These are phyloP conservation scores for Penicillium sp. DNA, from an alignment of 2,329 filamentous ascomycete species.

Conservation along the genomic window DNA sequence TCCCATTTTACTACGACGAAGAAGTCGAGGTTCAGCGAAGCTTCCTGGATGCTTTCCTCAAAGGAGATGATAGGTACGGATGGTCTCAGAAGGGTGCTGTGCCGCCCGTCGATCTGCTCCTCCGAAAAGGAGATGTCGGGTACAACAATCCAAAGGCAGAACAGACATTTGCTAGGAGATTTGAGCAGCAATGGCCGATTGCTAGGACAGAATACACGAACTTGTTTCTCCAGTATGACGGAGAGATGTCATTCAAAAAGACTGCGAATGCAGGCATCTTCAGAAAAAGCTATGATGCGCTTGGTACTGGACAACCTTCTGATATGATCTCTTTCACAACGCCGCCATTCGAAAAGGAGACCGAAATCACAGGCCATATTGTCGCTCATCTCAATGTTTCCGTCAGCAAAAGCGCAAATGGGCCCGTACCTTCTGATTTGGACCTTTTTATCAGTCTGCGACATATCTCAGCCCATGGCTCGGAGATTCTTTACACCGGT, in stretches of 20 bases:
- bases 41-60: conserved; percentile 68
- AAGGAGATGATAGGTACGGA: conserved; percentile 55
- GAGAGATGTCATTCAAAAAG: too few species aligned
- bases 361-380: conserved; percentile 66
- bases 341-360: conserved; percentile 5
- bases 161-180: conserved; percentile 51
- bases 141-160: conserved; percentile 62
- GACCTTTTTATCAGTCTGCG: conserved; percentile 55
- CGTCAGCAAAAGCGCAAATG: conserved; percentile 29
- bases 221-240: too few species aligned
- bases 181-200: conserved; percentile 64
- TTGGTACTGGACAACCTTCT: neutral
- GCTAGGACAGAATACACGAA: conserved; percentile 58
- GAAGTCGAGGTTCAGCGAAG: conserved; percentile 64
- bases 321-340: neutral
- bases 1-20: conserved; percentile 67
- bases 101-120: conserved; percentile 56
- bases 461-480: conserved; percentile 46
- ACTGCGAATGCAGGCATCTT: too few species aligned
- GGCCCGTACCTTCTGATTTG: conserved; percentile 45
- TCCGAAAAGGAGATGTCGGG: conserved; percentile 64
- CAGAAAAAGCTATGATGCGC: conserved; percentile 35
- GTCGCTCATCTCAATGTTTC: conserved; percentile 63
- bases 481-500: conserved; percentile 53
- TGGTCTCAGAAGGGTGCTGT: conserved; percentile 48